A percentile compares a stretch with the other conserved stretches of the same genome.
phyloP scores from a whole-genome alignment of 2,329 filamentous ascomycete genomes.

The Neoascochyta sp. region DNA sequence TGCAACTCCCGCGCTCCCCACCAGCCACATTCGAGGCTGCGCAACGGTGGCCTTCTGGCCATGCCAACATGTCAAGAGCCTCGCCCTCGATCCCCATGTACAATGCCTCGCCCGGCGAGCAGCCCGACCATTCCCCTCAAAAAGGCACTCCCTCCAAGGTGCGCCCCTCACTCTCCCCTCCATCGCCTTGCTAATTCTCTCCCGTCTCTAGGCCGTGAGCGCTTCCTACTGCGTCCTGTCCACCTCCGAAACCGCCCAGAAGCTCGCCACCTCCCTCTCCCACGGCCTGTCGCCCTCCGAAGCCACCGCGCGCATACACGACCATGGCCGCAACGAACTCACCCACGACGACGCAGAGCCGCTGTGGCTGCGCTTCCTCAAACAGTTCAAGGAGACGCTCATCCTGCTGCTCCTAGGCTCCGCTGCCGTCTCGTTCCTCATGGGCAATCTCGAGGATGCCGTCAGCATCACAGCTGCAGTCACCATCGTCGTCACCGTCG shows the following conservation, averaged over 20 bases:
- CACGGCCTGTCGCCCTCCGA: constrained; percentile 78
- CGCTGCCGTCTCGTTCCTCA: constrained; percentile 79
- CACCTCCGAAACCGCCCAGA: constrained; percentile 72
- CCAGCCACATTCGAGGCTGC: constrained; percentile 33
- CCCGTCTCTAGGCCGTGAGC: too few relatives aligned
- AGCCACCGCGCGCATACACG: constrained; percentile 72
- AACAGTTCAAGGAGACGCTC: constrained; percentile 94
- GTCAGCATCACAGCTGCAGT: constrained; percentile 94
- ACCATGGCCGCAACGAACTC: constrained; percentile 88
- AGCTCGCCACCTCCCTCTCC: constrained; percentile 75
- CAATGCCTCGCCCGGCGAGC: constrained; percentile 51
- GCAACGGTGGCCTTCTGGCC: constrained; percentile 35
- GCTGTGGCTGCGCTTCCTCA: constrained; percentile 88
- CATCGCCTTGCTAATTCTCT: too few relatives aligned
- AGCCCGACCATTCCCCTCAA: too few relatives aligned
- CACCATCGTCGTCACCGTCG: constrained; percentile 93
- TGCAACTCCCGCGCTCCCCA: constrained; percentile 14
- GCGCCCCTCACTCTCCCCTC: too few relatives aligned
- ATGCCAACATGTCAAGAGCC: constrained; percentile 62
- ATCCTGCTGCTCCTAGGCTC: constrained; percentile 90
- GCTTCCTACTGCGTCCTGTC: constrained; percentile 62
- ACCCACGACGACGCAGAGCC: constrained; percentile 92
- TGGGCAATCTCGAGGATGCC: constrained; percentile 93
- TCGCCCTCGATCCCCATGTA: constrained; percentile 56
- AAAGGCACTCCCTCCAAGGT: too few relatives aligned